Evolutionary conservation across 2,329 filamentous ascomycete genomes (phyloP).

Genomic region (Claviceps monticola): DNA sequence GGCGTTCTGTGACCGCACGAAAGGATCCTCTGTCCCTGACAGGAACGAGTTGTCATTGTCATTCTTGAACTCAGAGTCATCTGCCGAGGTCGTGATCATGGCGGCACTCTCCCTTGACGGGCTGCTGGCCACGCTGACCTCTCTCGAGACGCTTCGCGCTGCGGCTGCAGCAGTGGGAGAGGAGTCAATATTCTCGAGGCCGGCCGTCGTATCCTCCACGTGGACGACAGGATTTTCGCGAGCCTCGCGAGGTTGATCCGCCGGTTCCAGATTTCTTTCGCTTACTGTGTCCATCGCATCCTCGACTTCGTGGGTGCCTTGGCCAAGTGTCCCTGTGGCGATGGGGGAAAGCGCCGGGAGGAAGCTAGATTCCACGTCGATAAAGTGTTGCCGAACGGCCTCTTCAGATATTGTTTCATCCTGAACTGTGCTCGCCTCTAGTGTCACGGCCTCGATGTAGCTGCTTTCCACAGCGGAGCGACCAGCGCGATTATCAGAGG

Average conservation of each 20-base stretch:
- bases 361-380: slow-evolving; percentile 55
- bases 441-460: slow-evolving; percentile 26
- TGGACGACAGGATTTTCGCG: slow-evolving; percentile 15
- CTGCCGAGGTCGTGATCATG: slow-evolving; percentile 2
- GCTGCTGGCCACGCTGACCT: slow-evolving; percentile 31
- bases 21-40: slow-evolving; percentile 15
- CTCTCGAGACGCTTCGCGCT: slow-evolving; percentile 38
- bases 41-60: slow-evolving; percentile 16
- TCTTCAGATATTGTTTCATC: slow-evolving; percentile 39
- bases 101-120: neutral
- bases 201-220: slow-evolving; percentile 30
- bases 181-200: slow-evolving; percentile 39
- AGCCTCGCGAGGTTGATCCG: slow-evolving; percentile 3
- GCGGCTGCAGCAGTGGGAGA: slow-evolving; percentile 43
- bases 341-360: slow-evolving; percentile 44
- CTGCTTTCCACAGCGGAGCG: slow-evolving; percentile 20
- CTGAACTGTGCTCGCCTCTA: slow-evolving; percentile 18
- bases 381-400: slow-evolving; percentile 40
- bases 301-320: slow-evolving; percentile 26
- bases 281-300: slow-evolving; percentile 42
- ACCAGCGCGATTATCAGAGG: neutral
- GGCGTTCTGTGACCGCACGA: slow-evolving; percentile 18
- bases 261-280: slow-evolving; percentile 17
- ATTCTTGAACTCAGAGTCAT: slow-evolving; percentile 12
- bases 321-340: slow-evolving; percentile 27